phyloP scores from a whole-genome alignment of 2,329 filamentous ascomycete genomes.

The Fusarium verrucosum region DNA sequence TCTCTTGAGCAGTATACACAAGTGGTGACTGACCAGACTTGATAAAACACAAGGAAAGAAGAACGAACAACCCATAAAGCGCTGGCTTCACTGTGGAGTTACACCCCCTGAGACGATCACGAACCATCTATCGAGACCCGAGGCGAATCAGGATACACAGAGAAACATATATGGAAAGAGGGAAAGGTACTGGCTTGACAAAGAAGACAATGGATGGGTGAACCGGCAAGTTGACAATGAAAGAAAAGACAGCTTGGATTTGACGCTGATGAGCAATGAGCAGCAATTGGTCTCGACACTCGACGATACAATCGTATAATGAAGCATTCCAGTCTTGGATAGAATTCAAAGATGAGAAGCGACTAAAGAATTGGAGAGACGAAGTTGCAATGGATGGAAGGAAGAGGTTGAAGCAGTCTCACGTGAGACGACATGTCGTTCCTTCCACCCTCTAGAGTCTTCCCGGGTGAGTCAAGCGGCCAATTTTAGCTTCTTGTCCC shows the following conservation, averaged over 20 bases:
- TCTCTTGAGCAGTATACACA: not conserved
- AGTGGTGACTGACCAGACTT: not conserved
- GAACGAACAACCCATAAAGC: not conserved
- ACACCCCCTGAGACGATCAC: no score
- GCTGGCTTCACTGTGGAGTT: not conserved
- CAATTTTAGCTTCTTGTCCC: not conserved
- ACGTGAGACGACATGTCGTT: constrained; percentile 5
- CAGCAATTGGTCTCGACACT: not conserved
- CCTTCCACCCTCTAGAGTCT: not conserved
- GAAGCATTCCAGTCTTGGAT: not conserved
- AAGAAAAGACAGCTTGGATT: not conserved
- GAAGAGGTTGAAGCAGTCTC: constrained; percentile 8
- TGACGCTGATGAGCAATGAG: not conserved
- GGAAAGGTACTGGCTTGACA: not conserved
- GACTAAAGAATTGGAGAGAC: not conserved
- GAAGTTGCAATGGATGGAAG: not conserved
- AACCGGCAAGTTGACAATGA: not conserved
- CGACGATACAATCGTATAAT: not conserved
- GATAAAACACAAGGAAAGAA: not conserved
- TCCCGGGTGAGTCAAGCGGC: constrained; percentile 41
- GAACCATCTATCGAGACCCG: not conserved
- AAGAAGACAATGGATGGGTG: not conserved
- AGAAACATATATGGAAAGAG: rapidly evolving
- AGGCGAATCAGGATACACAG: not conserved
- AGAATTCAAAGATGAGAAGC: rapidly evolving